Percentiles rank a stretch among this genome's conserved stretches.
Conservation (phyloP, 768 basidiomycete genomes). For the Austroboletus festivus region DNA sequence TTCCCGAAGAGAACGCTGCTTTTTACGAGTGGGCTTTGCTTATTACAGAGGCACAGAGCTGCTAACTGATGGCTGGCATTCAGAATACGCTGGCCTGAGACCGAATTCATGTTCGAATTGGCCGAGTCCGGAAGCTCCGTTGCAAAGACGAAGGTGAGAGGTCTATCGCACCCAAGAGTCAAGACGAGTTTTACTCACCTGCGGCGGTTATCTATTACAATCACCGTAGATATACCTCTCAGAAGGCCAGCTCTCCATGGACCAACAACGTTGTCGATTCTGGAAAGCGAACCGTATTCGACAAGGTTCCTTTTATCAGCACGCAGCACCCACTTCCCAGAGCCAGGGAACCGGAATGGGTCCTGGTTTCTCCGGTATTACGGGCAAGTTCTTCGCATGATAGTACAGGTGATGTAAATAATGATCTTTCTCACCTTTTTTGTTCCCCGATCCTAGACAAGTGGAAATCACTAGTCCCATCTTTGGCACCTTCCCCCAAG, state of each 20-base stretch:
- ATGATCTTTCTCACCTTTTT: neutral
- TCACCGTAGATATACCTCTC: conserved; percentile 21
- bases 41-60: neutral
- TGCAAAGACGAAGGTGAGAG: conserved; percentile 30
- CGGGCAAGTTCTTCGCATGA: conserved; percentile 14
- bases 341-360: conserved; percentile 11
- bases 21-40: conserved; percentile 21
- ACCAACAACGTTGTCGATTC: conserved; percentile 29
- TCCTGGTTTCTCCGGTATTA: conserved; percentile 20
- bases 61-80: neutral
- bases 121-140: conserved; percentile 22
- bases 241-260: conserved; percentile 20
- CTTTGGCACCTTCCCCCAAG: conserved; percentile 14
- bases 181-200: conserved; percentile 1
- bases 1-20: conserved; percentile 25
- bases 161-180: neutral
- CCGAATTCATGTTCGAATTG: conserved; percentile 27
- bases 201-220: no score
- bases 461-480: conserved; percentile 21
- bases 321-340: conserved; percentile 11
- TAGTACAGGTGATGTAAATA: neutral
- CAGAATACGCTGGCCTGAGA: conserved; percentile 31
- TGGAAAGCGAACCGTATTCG: conserved; percentile 30
- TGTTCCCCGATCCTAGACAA: conserved; percentile 17
- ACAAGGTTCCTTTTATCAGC: conserved; percentile 29